Evolutionary conservation across 2,329 filamentous ascomycete species (phyloP).

Genomic region (Blastomyces gilchristii): DNA sequence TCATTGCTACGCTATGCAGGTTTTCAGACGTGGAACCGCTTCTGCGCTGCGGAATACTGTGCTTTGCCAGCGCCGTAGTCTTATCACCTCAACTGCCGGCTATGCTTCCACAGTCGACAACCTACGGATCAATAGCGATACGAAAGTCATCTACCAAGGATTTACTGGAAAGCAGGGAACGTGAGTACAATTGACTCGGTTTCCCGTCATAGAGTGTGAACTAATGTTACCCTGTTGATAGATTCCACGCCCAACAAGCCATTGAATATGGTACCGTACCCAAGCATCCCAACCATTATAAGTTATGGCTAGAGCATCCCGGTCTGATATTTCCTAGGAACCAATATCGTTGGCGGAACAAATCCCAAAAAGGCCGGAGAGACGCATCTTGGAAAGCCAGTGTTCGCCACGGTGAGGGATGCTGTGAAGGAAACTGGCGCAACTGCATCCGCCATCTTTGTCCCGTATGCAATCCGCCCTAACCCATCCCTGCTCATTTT

Average conservation of each 20-base stretch:
- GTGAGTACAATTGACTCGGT: constrained; percentile 43
- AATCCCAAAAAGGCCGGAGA: constrained; percentile 97
- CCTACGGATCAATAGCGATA: constrained; percentile 84
- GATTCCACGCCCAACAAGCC: constrained; percentile 94
- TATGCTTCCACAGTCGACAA: constrained; percentile 70
- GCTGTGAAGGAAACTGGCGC: constrained; percentile 85
- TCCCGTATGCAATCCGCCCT: constrained; percentile 54
- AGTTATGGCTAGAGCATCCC: background rate
- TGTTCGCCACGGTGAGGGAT: constrained; percentile 82
- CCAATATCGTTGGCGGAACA: constrained; percentile 93
- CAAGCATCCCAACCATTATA: background rate
- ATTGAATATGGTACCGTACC: constrained; percentile 72
- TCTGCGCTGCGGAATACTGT: constrained; percentile 58
- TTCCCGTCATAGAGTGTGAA: constrained; percentile 1
- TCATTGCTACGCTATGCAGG: constrained; percentile 56
- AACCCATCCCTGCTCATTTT: background rate
- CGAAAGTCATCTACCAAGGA: constrained; percentile 92
- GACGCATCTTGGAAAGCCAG: constrained; percentile 80
- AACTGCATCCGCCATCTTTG: constrained; percentile 87
- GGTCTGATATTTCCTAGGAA: constrained; percentile 50
- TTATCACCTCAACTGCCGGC: constrained; percentile 59
- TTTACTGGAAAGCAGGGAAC: constrained; percentile 97
- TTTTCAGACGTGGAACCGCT: constrained; percentile 63
- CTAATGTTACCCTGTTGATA: constrained; percentile 31
- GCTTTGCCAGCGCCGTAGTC: constrained; percentile 50